These are phyloP conservation scores for Pythium vanterpoolii DNA, from an alignment of 352 stramenopile species.

Conservation along the genomic window DNA sequence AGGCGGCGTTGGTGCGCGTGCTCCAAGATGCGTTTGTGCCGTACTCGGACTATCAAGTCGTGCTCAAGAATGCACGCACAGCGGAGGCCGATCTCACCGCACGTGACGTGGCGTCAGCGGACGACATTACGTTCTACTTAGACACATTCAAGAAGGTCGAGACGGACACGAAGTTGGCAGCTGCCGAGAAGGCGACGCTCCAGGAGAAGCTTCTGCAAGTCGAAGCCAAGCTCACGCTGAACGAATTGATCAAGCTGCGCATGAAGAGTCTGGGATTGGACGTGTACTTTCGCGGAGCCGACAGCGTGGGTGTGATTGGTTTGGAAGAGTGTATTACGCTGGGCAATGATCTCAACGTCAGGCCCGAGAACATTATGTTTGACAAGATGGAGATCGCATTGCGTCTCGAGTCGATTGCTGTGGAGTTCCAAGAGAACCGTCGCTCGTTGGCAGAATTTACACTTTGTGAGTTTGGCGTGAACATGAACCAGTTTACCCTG, in stretches of 20 bases:
- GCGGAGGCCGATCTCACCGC: conserved; percentile 14
- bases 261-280: conserved; percentile 26
- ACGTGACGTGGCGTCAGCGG: conserved; percentile 4
- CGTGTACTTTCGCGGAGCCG: conserved; percentile 22
- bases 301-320: conserved; percentile 10
- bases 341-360: conserved; percentile 21
- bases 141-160: conserved; percentile 26
- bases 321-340: conserved; percentile 18
- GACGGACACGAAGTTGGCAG: conserved; percentile 25
- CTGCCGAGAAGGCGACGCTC: conserved; percentile 19
- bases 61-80: conserved; percentile 20
- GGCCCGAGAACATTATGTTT: conserved; percentile 28
- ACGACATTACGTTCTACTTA: conserved; percentile 29
- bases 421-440: conserved; percentile 23
- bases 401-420: conserved; percentile 18
- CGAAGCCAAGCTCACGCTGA: conserved; percentile 24
- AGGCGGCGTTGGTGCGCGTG: conserved; percentile 17
- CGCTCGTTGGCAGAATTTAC: conserved; percentile 25
- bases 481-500: conserved; percentile 21
- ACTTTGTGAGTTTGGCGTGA: conserved; percentile 23
- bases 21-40: conserved; percentile 28
- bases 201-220: conserved; percentile 18
- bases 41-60: conserved; percentile 28
- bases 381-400: conserved; percentile 28
- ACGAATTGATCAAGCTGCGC: conserved; percentile 23